Percentiles rank a stretch among this genome's conserved stretches.
Evolutionary conservation across 140 eudicot species (phyloP).

Genomic region (Oenanthe javanica): DNA sequence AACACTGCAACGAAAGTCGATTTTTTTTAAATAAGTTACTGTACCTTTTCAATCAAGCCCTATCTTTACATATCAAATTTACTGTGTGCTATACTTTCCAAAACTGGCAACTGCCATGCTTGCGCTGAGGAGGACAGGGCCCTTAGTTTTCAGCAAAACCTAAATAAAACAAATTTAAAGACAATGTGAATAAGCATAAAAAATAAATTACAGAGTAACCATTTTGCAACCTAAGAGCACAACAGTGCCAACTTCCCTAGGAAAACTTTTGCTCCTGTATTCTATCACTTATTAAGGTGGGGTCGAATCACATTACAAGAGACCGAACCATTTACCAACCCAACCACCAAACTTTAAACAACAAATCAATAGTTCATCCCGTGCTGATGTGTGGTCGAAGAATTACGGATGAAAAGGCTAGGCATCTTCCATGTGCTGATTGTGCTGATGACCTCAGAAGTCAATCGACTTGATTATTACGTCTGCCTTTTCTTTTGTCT

Average conservation of each 20-base stretch:
- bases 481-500: constrained; percentile 81
- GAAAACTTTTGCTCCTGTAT: neutral
- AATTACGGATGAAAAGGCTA: neutral
- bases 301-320: neutral
- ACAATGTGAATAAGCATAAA: neutral
- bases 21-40: too few relatives aligned
- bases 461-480: constrained; percentile 70
- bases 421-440: neutral
- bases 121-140: neutral
- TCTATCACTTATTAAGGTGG: neutral
- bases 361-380: neutral
- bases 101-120: neutral
- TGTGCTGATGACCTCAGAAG: constrained; percentile 9
- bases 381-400: neutral
- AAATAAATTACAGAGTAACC: neutral
- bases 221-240: neutral
- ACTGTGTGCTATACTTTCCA: too few relatives aligned
- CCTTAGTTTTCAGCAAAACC: neutral
- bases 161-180: neutral
- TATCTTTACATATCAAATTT: neutral
- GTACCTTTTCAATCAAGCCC: neutral
- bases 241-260: neutral
- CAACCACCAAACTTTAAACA: neutral
- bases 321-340: neutral
- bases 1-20: neutral